Percentiles rank a stretch among this genome's conserved stretches.
Conservation (phyloP, 441 rosid genomes). For the Eruca vesicaria region DNA sequence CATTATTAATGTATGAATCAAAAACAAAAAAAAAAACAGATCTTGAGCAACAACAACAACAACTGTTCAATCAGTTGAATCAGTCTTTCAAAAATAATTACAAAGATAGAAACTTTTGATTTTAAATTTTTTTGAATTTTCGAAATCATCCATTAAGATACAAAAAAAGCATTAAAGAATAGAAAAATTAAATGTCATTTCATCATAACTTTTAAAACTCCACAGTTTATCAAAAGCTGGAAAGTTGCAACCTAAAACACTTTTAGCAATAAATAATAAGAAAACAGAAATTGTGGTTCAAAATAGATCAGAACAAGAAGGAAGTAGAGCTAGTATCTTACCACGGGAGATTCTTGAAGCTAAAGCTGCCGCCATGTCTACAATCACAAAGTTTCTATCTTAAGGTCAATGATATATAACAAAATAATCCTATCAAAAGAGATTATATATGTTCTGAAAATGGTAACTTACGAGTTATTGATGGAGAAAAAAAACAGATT, state of each 20-base stretch:
- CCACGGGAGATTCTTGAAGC: conserved; percentile 34
- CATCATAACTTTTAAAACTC: background rate
- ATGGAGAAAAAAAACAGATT: background rate
- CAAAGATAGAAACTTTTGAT: background rate
- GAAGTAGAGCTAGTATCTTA: background rate
- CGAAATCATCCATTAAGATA: background rate
- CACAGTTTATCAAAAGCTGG: background rate
- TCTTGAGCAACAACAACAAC: background rate
- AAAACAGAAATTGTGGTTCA: background rate
- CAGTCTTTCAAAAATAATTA: background rate
- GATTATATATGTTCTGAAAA: background rate
- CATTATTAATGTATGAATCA: background rate
- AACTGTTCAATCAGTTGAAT: background rate
- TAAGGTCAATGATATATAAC: background rate
- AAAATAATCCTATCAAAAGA: background rate
- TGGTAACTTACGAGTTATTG: background rate
- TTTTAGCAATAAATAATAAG: background rate
- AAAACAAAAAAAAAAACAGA: background rate
- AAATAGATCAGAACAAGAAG: background rate
- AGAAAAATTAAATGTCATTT: background rate
- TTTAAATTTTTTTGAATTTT: background rate
- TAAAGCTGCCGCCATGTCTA: conserved; percentile 37
- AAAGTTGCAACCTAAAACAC: background rate
- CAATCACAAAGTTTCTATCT: background rate
- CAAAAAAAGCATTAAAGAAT: conserved; percentile 11